Evolutionary conservation across 371 early-diverging fungal species (phyloP).

Genomic region (Mucor irregularis): DNA sequence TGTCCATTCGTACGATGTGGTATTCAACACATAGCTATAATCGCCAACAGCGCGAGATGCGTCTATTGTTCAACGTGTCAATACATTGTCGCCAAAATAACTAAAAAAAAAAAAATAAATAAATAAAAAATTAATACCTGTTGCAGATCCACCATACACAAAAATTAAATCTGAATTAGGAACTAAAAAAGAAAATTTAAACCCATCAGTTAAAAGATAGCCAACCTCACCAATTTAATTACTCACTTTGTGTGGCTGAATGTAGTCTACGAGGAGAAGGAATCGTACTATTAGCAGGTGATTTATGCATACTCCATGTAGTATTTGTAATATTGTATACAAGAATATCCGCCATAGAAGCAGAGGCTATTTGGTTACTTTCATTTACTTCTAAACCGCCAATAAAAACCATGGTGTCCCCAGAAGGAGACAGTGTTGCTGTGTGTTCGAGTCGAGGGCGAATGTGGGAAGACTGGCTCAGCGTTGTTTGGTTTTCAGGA

Average conservation of each 20-base stretch:
- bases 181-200: slow-evolving; percentile 1
- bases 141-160: slow-evolving; percentile 18
- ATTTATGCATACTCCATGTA: slow-evolving; percentile 7
- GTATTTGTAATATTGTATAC: slow-evolving; percentile 8
- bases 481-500: not conserved
- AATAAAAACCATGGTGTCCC: slow-evolving; percentile 15
- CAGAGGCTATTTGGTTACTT: not conserved
- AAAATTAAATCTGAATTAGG: slow-evolving; percentile 16
- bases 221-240: not conserved
- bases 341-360: slow-evolving; percentile 16
- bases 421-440: slow-evolving; percentile 10
- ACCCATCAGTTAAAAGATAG: not conserved
- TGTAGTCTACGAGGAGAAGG: slow-evolving; percentile 23
- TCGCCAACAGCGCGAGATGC: slow-evolving; percentile 2
- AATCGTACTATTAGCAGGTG: not conserved
- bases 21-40: slow-evolving; percentile 16
- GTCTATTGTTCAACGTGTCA: too few relatives aligned
- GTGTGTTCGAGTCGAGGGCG: slow-evolving; percentile 17
- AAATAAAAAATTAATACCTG: slow-evolving; percentile 7
- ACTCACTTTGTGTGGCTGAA: slow-evolving; percentile 17
- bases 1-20: slow-evolving; percentile 14
- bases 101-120: too few relatives aligned
- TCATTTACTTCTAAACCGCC: slow-evolving; percentile 14
- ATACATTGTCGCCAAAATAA: too few relatives aligned
- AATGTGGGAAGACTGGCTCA: not conserved